Evolutionary conservation across 257 asterid genomes (phyloP).

Genomic region (Galeopsis tetrahit): DNA sequence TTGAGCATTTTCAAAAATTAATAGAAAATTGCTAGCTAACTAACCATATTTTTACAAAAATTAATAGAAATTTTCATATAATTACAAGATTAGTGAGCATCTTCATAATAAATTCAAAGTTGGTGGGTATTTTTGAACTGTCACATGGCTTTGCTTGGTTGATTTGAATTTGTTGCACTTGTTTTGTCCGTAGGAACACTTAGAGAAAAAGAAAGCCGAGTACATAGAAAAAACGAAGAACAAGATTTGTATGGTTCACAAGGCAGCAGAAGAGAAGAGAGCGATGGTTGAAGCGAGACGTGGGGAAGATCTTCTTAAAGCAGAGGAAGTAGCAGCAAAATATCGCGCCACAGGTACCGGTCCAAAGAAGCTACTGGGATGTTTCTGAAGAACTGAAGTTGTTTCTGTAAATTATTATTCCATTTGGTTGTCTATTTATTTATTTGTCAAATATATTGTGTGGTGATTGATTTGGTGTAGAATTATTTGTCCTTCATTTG

Average conservation of each 20-base stretch:
- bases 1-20: too few species aligned
- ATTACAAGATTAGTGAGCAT: too few species aligned
- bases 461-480: constrained; percentile 44
- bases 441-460: constrained; percentile 39
- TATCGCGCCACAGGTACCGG: constrained; percentile 86
- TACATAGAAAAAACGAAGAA: constrained; percentile 76
- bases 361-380: constrained; percentile 82
- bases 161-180: too few species aligned
- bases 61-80: too few species aligned
- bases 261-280: constrained; percentile 79
- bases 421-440: constrained; percentile 34
- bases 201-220: constrained; percentile 83
- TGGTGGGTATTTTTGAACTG: too few species aligned
- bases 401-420: constrained; percentile 43
- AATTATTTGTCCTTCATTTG: constrained; percentile 38
- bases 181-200: constrained; percentile 53
- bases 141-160: too few species aligned
- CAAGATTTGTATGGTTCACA: constrained; percentile 76
- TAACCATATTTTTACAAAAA: too few species aligned
- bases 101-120: too few species aligned
- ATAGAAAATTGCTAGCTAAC: too few species aligned
- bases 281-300: constrained; percentile 74
- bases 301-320: constrained; percentile 90
- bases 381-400: constrained; percentile 47
- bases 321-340: constrained; percentile 88